Evolutionary conservation across 2,329 filamentous ascomycete species (phyloP).

Genomic region (Talaromyces sp.): DNA sequence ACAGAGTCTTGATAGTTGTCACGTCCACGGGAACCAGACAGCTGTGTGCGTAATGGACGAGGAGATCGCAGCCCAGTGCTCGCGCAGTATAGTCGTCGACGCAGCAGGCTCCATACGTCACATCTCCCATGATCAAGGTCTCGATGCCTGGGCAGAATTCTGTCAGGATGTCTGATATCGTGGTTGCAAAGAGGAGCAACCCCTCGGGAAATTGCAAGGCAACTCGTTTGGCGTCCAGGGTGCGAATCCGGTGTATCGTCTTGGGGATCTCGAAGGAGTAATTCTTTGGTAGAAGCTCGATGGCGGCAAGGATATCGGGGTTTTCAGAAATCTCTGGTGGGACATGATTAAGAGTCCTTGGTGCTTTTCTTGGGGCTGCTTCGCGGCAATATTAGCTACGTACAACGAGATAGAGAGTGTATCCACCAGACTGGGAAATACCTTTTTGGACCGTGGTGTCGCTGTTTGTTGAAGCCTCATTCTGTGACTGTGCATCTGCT

Average conservation of each 20-base stretch:
- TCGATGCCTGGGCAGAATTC: conserved; percentile 90
- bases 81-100: conserved; percentile 97
- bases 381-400: not conserved
- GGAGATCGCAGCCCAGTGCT: conserved; percentile 85
- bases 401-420: conserved; percentile 11
- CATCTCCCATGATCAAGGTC: conserved; percentile 97
- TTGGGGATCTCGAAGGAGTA: conserved; percentile 99
- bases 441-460: conserved; percentile 49
- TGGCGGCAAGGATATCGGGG: conserved; percentile 78
- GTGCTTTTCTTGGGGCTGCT: conserved; percentile 69
- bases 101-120: conserved; percentile 97
- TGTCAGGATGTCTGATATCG: conserved; percentile 91
- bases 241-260: conserved; percentile 89
- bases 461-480: conserved; percentile 51
- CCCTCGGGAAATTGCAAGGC: conserved; percentile 98
- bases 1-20: conserved; percentile 93
- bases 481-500: conserved; percentile 57
- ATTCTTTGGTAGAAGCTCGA: conserved; percentile 83
- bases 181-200: conserved; percentile 90
- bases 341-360: conserved; percentile 84
- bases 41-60: conserved; percentile 96
- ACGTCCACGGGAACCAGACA: conserved; percentile 95
- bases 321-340: conserved; percentile 83
- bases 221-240: conserved; percentile 71
- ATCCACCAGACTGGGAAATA: conserved; percentile 14